Conservation (phyloP, 1,284 basidiomycete genomes). For the Heterobasidion parviporum region DNA sequence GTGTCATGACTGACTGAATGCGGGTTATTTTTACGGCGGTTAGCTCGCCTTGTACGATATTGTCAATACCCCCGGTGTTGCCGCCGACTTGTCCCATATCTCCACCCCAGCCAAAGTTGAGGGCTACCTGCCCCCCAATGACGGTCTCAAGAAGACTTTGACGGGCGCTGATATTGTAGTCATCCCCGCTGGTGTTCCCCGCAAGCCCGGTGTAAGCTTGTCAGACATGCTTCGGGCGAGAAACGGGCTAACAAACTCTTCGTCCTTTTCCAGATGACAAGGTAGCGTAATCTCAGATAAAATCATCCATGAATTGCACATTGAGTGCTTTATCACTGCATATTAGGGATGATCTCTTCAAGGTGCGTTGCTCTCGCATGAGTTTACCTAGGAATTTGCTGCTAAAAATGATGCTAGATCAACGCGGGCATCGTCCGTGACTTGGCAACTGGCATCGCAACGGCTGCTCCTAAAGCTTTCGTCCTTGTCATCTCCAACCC, state of each 20-base stretch:
- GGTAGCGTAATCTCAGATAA: constrained; percentile 32
- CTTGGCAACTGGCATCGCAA: constrained; percentile 86
- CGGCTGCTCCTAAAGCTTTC: constrained; percentile 82
- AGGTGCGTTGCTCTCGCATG: constrained; percentile 38
- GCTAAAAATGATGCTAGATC: constrained; percentile 47
- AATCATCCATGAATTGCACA: not conserved
- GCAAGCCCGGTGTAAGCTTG: constrained; percentile 83
- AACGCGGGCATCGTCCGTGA: constrained; percentile 97
- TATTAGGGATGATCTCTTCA: constrained; percentile 90
- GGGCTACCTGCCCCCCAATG: constrained; percentile 67
- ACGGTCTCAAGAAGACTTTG: constrained; percentile 79
- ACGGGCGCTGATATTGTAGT: constrained; percentile 85
- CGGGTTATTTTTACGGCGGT: not conserved
- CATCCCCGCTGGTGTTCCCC: constrained; percentile 95
- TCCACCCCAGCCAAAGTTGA: constrained; percentile 71
- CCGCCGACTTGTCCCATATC: constrained; percentile 91
- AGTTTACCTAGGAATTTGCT: not conserved
- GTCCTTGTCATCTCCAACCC: constrained; percentile 96
- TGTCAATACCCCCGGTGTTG: constrained; percentile 93
- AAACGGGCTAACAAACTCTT: constrained; percentile 4
- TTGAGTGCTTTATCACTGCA: not conserved
- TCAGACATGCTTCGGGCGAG: not conserved
- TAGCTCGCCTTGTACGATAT: constrained; percentile 93
- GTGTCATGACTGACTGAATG: not conserved
- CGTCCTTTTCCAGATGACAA: constrained; percentile 54